These are phyloP conservation scores for Rhodotorula sp. DNA, from an alignment of 1,284 basidiomycete species.

Conservation along the genomic window DNA sequence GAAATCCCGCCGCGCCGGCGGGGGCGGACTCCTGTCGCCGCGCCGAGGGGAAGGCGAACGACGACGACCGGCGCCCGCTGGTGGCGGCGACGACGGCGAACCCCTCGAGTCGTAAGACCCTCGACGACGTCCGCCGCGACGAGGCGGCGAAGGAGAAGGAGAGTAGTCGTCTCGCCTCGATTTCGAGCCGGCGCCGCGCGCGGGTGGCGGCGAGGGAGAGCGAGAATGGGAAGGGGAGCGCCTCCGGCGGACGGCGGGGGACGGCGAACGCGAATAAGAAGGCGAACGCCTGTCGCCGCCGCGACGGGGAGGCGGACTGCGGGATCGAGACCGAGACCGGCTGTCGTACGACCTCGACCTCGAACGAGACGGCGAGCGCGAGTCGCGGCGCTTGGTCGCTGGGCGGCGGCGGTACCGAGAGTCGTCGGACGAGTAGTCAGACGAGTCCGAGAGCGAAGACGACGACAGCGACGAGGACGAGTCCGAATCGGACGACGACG, in stretches of 20 bases:
- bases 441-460: constrained; percentile 53
- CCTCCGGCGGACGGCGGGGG: constrained; percentile 18
- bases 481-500: constrained; percentile 63
- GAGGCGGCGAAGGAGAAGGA: constrained; percentile 6
- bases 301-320: constrained; percentile 26
- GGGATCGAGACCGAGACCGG: constrained; percentile 19
- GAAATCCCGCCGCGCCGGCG: neutral
- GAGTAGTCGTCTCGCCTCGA: neutral
- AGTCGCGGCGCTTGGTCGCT: constrained; percentile 16
- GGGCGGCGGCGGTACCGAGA: constrained; percentile 30
- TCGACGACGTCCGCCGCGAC: constrained; percentile 1
- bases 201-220: constrained; percentile 22
- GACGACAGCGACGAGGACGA: constrained; percentile 60
- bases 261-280: constrained; percentile 40
- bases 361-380: constrained; percentile 14
- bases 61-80: neutral
- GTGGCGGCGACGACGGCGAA: neutral
- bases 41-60: constrained; percentile 16
- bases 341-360: constrained; percentile 18
- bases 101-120: neutral
- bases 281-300: constrained; percentile 14
- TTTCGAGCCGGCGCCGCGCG: constrained; percentile 4
- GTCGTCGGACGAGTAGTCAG: constrained; percentile 49
- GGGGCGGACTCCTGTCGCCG: neutral
- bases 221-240: constrained; percentile 11